These are phyloP conservation scores for Hericium rajendrae DNA, from an alignment of 768 basidiomycete genomes.

Conservation along the genomic window DNA sequence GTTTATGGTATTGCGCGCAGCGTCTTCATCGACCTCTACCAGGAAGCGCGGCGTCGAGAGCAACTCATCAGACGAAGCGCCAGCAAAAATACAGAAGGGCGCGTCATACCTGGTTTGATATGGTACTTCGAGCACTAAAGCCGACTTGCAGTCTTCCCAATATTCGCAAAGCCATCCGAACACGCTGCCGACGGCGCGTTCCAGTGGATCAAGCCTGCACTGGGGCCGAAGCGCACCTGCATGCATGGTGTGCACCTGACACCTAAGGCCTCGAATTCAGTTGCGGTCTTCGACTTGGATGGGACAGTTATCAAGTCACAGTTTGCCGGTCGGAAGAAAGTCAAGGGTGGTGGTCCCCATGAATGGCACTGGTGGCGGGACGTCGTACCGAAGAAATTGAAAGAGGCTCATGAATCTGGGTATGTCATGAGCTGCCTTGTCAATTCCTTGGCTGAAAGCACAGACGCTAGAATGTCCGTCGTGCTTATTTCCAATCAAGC, in stretches of 20 bases:
- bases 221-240: conserved; percentile 25
- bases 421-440: conserved; percentile 23
- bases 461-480: conserved; percentile 26
- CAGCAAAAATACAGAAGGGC: too few species aligned
- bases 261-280: conserved; percentile 40
- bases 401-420: conserved; percentile 51
- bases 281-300: conserved; percentile 81
- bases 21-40: too few species aligned
- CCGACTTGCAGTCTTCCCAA: not conserved
- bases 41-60: too few species aligned
- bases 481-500: conserved; percentile 80
- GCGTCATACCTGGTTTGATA: too few species aligned
- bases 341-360: conserved; percentile 26
- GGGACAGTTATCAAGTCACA: conserved; percentile 61
- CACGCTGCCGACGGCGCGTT: conserved; percentile 7
- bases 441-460: too few species aligned
- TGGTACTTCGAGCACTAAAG: not conserved
- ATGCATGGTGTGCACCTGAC: conserved; percentile 27
- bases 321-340: conserved; percentile 16
- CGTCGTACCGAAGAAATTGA: conserved; percentile 52
- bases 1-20: too few species aligned
- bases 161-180: not conserved
- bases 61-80: too few species aligned
- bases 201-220: conserved; percentile 22
- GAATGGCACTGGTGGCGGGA: conserved; percentile 73